Conservation (phyloP, 139 green algal species). For the Micractinium sp. region DNA sequence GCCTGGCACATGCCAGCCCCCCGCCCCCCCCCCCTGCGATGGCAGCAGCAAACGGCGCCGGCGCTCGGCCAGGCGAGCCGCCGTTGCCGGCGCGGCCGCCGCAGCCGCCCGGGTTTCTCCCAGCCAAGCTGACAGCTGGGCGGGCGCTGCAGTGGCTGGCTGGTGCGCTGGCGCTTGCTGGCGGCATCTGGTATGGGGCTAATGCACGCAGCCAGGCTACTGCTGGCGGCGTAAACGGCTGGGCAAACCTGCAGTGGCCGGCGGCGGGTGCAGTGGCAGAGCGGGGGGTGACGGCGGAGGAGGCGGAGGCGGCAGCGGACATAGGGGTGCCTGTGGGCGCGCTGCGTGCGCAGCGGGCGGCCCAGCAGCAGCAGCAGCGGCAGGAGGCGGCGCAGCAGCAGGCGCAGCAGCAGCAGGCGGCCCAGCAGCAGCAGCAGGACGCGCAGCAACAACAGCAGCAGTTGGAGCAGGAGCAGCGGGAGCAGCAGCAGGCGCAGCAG, state of each 20-base stretch:
- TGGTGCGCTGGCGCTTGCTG: neutral
- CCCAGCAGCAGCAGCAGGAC: neutral
- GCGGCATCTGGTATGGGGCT: neutral
- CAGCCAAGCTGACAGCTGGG: neutral
- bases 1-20: neutral
- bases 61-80: neutral
- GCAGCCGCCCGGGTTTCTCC: neutral
- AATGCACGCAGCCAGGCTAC: neutral
- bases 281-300: neutral
- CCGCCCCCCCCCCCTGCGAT: neutral
- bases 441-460: neutral
- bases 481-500: neutral
- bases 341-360: neutral
- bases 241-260: no score
- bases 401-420: neutral
- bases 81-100: neutral
- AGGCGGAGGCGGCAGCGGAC: neutral
- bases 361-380: neutral
- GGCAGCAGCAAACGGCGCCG: neutral
- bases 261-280: neutral
- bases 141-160: constrained; percentile 1
- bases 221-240: neutral
- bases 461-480: neutral
- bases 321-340: neutral
- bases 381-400: neutral